A percentile compares a stretch with the other conserved stretches of the same genome.
phyloP scores from a whole-genome alignment of 2,329 filamentous ascomycete genomes.

The Calonectria pauciramosa region DNA sequence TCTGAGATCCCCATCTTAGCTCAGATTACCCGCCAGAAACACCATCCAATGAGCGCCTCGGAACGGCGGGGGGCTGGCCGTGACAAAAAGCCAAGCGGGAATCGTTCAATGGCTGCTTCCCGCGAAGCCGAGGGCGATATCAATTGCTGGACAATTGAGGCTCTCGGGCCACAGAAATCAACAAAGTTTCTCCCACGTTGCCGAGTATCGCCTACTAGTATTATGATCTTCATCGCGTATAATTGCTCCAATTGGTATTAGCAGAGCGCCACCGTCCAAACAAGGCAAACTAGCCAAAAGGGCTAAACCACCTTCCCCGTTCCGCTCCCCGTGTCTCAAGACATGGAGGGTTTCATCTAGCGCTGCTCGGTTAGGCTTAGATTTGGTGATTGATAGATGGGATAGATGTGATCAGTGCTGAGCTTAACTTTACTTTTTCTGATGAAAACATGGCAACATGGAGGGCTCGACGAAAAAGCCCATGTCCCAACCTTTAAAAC shows the following conservation, averaged over 20 bases:
- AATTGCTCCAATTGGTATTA: neutral
- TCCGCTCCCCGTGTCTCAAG: neutral
- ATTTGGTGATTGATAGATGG: neutral
- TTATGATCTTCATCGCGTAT: neutral
- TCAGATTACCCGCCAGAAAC: neutral
- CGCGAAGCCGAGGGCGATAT: slow-evolving; percentile 6
- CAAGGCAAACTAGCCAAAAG: neutral
- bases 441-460: neutral
- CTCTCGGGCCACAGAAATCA: neutral
- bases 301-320: neutral
- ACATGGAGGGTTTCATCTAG: neutral
- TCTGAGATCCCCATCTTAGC: neutral
- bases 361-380: neutral
- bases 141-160: neutral
- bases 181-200: neutral
- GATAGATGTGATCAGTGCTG: neutral
- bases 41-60: neutral
- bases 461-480: neutral
- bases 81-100: neutral
- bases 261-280: neutral
- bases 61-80: neutral
- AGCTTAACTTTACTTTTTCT: neutral
- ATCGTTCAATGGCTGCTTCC: neutral
- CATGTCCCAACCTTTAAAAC: neutral
- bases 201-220: neutral